Evolutionary conservation across 163 green algal species (phyloP), one percentile per base, ranked within the genome.

Genomic region (Trebouxia gelatinosa): DNA sequence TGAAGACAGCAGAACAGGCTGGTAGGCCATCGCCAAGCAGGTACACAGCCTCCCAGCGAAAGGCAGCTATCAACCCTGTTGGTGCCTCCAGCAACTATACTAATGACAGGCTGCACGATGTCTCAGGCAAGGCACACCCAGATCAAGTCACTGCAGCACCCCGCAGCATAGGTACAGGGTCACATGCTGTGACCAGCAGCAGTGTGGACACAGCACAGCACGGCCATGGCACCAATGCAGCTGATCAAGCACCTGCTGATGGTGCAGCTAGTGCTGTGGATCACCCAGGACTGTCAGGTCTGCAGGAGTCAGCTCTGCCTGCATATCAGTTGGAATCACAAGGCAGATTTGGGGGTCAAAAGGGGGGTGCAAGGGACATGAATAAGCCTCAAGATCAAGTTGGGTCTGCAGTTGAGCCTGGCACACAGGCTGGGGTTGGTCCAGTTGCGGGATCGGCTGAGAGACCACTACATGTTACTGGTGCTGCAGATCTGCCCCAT

Each of bases 31-130:
- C n/a, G n/a, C n/a, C n/a, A n/a, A n/a, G n/a, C n/a, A n/a, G n/a
- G n/a, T n/a, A n/a, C n/a, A n/a, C n/a, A n/a, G n/a, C n/a, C n/a
- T n/a, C n/a, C n/a, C n/a, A n/a, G n/a, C n/a, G n/a, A n/a, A n/a
- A n/a, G n/a, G n/a, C n/a, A n/a, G n/a, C n/a, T n/a, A 70, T 70
- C 62, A 70, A 70, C 34, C 62, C 62, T 48, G 34, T 70, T 1
- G 62, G 62, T 5, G 62, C 62, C 34, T 70, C 32, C 62, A 70
- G 62, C 34, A 70, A 70, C 34, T 50, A 70, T 34, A 50, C 32
- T 21, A 46, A 46, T 17, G 16, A 70, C 19, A 39, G 19, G 19
- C 34, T 50, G 62, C 43, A 32, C 17, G 21, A 32, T 31, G 34
- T 70, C 17, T 21, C 5, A 4, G 62, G 13, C 4, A 32, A 70